Percentiles rank a stretch among this genome's conserved stretches.
Evolutionary conservation across 306 rosid genomes (phyloP).

Genomic region (Trifolium subterraneum): DNA sequence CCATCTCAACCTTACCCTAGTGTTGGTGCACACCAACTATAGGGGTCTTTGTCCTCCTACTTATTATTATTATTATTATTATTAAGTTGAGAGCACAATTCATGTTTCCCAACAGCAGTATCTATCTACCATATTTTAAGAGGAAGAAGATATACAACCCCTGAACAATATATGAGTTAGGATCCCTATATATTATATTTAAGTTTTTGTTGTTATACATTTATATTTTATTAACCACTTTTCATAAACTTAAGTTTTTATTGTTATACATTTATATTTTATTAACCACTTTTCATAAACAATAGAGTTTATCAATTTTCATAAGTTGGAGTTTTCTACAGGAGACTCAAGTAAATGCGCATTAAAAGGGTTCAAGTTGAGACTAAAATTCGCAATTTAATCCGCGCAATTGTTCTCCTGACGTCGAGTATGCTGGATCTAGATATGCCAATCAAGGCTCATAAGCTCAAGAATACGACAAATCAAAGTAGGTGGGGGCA

Average conservation of each 20-base stretch:
- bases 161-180: neutral
- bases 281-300: neutral
- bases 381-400: no score
- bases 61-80: no score
- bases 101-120: constrained; percentile 41
- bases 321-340: no score
- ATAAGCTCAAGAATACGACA: no score
- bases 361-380: no score
- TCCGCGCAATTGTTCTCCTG: no score
- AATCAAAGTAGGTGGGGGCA: no score
- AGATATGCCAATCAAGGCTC: no score
- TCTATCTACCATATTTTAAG: constrained; percentile 23
- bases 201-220: neutral
- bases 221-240: neutral
- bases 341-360: no score
- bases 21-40: constrained; percentile 40
- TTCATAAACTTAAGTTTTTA: neutral
- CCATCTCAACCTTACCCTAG: constrained; percentile 31
- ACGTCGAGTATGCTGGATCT: no score
- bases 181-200: neutral
- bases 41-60: constrained; percentile 34
- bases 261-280: neutral
- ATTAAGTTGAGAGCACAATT: constrained; percentile 26
- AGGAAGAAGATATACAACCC: neutral
- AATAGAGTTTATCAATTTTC: neutral